These are phyloP conservation scores for Pisolithus sp. DNA, from an alignment of 768 basidiomycete genomes.

Conservation along the genomic window DNA sequence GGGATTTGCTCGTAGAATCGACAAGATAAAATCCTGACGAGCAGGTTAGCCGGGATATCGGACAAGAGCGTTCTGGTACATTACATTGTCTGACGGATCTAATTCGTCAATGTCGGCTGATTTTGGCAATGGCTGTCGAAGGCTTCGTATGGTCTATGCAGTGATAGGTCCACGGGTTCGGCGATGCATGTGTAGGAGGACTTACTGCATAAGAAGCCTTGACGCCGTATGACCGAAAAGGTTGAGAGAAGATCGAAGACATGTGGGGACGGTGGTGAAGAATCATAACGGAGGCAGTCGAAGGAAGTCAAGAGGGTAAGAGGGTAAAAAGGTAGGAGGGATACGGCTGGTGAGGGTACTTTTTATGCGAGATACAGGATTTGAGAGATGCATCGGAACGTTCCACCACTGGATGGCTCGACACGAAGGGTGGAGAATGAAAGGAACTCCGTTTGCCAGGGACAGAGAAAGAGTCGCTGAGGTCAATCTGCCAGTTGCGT, in stretches of 20 bases:
- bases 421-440: conserved; percentile 9
- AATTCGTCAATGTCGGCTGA: conserved; percentile 19
- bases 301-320: background rate
- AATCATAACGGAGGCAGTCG: conserved; percentile 27
- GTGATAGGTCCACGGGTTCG: conserved; percentile 19
- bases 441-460: background rate
- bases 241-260: conserved; percentile 26
- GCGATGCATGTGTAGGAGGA: conserved; percentile 3
- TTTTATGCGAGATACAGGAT: conserved; percentile 13
- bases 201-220: conserved; percentile 54
- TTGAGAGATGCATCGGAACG: background rate
- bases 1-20: conserved; percentile 88
- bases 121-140: conserved; percentile 15
- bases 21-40: conserved; percentile 88
- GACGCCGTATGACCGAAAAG: conserved; percentile 35
- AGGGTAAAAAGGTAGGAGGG: background rate
- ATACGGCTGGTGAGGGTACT: background rate
- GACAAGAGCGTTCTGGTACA: conserved; percentile 9
- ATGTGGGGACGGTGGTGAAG: conserved; percentile 24
- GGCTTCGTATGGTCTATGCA: conserved; percentile 24
- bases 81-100: conserved; percentile 44
- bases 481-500: conserved; percentile 21
- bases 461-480: background rate
- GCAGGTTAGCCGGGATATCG: conserved; percentile 6
- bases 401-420: background rate